Percentiles rank a stretch among this genome's conserved stretches.
These are phyloP conservation scores for Sordaria brevicollis DNA, from an alignment of 495 filamentous ascomycete genomes.

Conservation along the genomic window DNA sequence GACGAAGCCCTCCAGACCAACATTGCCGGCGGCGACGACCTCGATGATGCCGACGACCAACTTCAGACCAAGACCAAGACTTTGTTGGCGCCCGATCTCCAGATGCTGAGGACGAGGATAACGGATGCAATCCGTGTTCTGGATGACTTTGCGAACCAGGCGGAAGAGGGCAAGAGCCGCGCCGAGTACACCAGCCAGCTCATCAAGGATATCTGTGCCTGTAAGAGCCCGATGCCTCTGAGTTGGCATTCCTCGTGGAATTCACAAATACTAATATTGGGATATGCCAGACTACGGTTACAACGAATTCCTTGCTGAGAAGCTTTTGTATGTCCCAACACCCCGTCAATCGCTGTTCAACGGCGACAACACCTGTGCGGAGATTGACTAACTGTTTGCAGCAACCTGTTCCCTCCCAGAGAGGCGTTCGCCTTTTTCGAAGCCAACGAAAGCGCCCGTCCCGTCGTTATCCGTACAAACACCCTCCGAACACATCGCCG, in stretches of 20 bases:
- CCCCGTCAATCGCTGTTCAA: not conserved
- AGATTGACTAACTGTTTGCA: slow-evolving; percentile 24
- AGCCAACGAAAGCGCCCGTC: slow-evolving; percentile 82
- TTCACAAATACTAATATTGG: not conserved
- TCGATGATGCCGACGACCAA: slow-evolving; percentile 34
- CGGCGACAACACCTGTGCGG: not conserved
- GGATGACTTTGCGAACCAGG: slow-evolving; percentile 71
- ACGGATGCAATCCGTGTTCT: slow-evolving; percentile 88
- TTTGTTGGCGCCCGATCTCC: slow-evolving; percentile 72
- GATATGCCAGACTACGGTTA: slow-evolving; percentile 61
- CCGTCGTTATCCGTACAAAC: slow-evolving; percentile 76
- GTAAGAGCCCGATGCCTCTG: slow-evolving; percentile 2
- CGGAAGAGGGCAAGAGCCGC: slow-evolving; percentile 66
- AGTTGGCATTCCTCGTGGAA: not conserved
- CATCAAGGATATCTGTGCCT: slow-evolving; percentile 83
- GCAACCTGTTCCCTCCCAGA: slow-evolving; percentile 77
- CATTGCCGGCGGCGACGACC: slow-evolving; percentile 62
- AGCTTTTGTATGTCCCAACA: slow-evolving; percentile 14
- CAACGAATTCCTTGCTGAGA: slow-evolving; percentile 40
- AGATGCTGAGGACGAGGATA: slow-evolving; percentile 80
- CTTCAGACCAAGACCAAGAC: slow-evolving; percentile 35
- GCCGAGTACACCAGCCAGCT: slow-evolving; percentile 80
- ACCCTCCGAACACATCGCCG: slow-evolving; percentile 86
- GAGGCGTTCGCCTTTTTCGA: slow-evolving; percentile 99
- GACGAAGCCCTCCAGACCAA: slow-evolving; percentile 91